Base-by-base conservation (phyloP, 106 monocot species). In the Dendrobium chrysotoxum region DNA sequence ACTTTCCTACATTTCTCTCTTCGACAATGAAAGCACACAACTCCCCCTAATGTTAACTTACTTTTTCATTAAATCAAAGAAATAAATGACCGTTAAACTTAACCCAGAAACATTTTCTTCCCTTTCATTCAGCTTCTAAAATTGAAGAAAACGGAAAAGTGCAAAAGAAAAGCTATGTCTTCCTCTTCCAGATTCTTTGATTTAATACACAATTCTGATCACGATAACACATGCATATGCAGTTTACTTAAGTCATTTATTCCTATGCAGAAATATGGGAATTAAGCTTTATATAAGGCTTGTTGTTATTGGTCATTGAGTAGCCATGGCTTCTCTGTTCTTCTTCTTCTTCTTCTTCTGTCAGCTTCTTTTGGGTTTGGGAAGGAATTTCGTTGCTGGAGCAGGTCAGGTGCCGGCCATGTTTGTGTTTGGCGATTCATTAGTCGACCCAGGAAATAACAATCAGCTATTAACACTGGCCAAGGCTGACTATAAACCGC, bases 401-500 rank as follows among this genome's bases (percentile, higher is more conserved):
- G 83, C 55, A 80, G 77, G 74, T 54, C 84, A 87, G 47, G 78
- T 84, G 44, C 85, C 88, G 23, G 86, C 86, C 4, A 86, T 83
- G 83, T 88, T 86, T 11, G 86, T 83, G 58, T 88, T 88, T 13
- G 88, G 88, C 4, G 88, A 88, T 40, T 88, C 88, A 3, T 83
- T 88, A 50, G 28, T 81, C 5, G 88, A 88, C 67, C 86, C 88
- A 0, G 88, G 88, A 47, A 88, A 88, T 42, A 88, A 88, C 8
- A 88, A 88, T 75, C 66, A 85, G 54, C 78, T 88, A 7, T 8
- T 53, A 2, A 83, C 83, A 1, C 53, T 88, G 3, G 88, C 88
- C 12, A 88, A 79, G 55, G 88, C 88, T 2, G 75, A 88, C 79
- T 86, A 81, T 28, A 78, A 42, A 4, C 88, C 88, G 0, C 77